These are phyloP conservation scores for Talaromyces islandicus DNA, from an alignment of 2,329 filamentous ascomycete genomes.

Conservation along the genomic window DNA sequence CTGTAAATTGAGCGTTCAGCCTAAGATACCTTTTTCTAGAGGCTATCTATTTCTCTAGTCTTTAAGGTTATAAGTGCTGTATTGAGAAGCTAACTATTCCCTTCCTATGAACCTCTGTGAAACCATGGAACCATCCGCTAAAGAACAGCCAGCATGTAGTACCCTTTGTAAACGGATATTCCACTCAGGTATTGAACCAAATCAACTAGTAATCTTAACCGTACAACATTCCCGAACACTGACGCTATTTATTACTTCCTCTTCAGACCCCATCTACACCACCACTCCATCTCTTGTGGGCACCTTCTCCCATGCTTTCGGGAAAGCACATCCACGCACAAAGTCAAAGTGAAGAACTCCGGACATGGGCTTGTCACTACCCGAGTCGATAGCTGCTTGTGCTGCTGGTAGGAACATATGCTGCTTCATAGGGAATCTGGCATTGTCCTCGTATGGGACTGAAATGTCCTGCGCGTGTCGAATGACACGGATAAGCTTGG, in stretches of 20 bases:
- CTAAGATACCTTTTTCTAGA: not conserved
- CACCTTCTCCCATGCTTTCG: not conserved
- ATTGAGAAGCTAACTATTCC: not conserved
- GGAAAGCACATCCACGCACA: not conserved
- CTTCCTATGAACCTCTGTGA: not conserved
- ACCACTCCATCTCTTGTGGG: not conserved
- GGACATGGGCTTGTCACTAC: not conserved
- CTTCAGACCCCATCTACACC: not conserved
- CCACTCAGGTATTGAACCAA: not conserved
- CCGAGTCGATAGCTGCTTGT: slow-evolving; percentile 1
- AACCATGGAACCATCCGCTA: not conserved
- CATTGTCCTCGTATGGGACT: not conserved
- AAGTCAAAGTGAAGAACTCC: slow-evolving; percentile 4
- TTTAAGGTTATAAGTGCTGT: not conserved
- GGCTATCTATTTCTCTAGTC: too few relatives aligned
- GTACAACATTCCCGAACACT: not conserved
- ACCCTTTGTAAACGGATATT: not conserved
- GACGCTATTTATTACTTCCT: not conserved
- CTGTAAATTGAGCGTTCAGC: not conserved
- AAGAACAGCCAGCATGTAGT: not conserved
- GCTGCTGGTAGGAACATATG: slow-evolving; percentile 1
- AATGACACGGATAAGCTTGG: slow-evolving; percentile 2
- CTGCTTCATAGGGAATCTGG: slow-evolving; percentile 2
- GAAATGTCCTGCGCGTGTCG: not conserved
- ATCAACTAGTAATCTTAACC: not conserved